Base-by-base conservation (phyloP, 2,329 filamentous ascomycete genomes). In the Didymosphaeria variabile region DNA sequence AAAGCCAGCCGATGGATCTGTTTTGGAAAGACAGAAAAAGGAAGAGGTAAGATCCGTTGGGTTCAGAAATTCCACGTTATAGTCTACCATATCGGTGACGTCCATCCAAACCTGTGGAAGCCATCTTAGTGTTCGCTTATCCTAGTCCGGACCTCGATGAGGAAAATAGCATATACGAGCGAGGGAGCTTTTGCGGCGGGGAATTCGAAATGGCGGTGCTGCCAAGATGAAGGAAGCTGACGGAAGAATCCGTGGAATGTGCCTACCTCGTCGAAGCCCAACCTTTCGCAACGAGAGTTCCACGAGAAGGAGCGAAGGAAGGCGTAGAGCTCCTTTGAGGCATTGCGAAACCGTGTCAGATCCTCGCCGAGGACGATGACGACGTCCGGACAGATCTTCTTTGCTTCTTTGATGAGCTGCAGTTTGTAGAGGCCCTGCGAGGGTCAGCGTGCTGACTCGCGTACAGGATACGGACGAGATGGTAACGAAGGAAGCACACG, bases 251-350 rank as follows among this genome's bases (percentile, higher is more conserved):
- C 49, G 57, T 67, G 68, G 82, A 53, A 44, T 38, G 52, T 44
- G 61, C 67, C 51, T 60, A 97, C 90, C 82, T 98, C 95, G 75
- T 98, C 95, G 66, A 98, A 92, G 0, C 95, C 94, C 31, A 98
- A 81, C 23, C 91, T 87, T 79, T 98, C 94, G 1, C 90, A 89
- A 63, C 88, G 91, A 36, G 83, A 83, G 64, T 88, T 92, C 93
- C 93, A 97, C 0, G 91, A 90, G 72, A 90, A 90, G 17, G 84
- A 81, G 60, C 87, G 87, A 55, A 97, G 81, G 67, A 94, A 91
- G 34, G 84, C 81, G 79, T 92, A 96, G 3, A 97, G 83, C 47
- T 84, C 83, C 79, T 97, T 97, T 60, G 93, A 97, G 26, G 87
- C 90, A 83, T 97, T 88, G 15, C 94, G 89, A 73, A 98, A 98